Percentiles rank a stretch among this genome's conserved stretches.
These are phyloP conservation scores for Mucor racemosus DNA, from an alignment of 371 early-diverging fungal genomes.

Conservation along the genomic window DNA sequence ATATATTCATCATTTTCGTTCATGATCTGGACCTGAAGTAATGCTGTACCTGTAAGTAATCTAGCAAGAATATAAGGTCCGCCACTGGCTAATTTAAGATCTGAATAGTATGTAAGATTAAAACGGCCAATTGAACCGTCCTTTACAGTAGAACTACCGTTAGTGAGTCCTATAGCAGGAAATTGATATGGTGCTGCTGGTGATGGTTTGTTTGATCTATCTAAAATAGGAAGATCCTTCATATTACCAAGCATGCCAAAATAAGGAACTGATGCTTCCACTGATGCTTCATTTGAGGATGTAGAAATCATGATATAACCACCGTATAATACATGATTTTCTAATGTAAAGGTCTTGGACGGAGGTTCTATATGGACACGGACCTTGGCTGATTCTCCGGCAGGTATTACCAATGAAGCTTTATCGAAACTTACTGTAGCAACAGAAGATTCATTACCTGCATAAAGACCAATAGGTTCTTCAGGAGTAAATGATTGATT, in stretches of 20 bases:
- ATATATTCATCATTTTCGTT: conserved; percentile 13
- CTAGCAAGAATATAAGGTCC: conserved; percentile 28
- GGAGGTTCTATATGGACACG: conserved; percentile 48
- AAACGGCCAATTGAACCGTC: conserved; percentile 8
- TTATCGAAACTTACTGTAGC: conserved; percentile 31
- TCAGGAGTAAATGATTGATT: conserved; percentile 5
- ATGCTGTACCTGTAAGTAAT: conserved; percentile 29
- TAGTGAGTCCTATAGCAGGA: conserved; percentile 29
- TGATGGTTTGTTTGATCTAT: conserved; percentile 14
- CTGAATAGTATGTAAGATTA: conserved; percentile 2
- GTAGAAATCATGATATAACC: conserved; percentile 24
- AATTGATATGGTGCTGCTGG: conserved; percentile 20
- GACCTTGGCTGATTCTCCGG: conserved; percentile 42
- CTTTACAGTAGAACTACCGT: conserved; percentile 11
- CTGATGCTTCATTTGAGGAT: neutral
- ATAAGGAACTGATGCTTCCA: conserved; percentile 27
- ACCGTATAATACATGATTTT: conserved; percentile 31
- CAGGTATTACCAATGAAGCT: conserved; percentile 31
- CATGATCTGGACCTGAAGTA: conserved; percentile 28
- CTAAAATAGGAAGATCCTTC: conserved; percentile 28
- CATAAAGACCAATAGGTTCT: conserved; percentile 25
- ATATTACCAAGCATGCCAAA: conserved; percentile 41
- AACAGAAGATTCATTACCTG: conserved; percentile 25
- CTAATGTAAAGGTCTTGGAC: conserved; percentile 2
- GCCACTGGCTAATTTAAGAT: neutral